Conservation (phyloP, 495 filamentous ascomycete genomes). For the Neurospora hispaniola region DNA sequence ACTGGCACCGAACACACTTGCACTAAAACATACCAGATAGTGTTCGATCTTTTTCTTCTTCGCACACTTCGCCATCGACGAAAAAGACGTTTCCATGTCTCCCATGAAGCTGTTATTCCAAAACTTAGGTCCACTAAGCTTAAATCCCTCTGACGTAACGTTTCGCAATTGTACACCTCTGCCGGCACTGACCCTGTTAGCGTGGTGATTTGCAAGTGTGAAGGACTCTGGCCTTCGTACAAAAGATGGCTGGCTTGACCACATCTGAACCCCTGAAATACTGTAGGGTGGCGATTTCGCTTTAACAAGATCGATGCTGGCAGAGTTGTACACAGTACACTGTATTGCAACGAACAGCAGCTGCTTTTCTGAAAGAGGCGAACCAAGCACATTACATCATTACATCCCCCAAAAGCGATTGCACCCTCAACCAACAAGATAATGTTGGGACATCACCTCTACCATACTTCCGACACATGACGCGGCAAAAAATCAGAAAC, state of each 20-base stretch:
- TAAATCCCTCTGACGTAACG: slow-evolving; percentile 15
- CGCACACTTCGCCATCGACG: background rate
- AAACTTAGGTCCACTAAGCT: background rate
- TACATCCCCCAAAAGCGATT: background rate
- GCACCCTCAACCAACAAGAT: background rate
- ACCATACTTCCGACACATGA: background rate
- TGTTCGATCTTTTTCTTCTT: too few species aligned
- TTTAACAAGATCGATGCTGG: too few species aligned
- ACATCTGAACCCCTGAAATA: too few species aligned
- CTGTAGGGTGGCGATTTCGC: too few species aligned
- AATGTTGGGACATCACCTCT: background rate
- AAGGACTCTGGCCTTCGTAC: too few species aligned
- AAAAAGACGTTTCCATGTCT: slow-evolving; percentile 28
- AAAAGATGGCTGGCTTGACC: too few species aligned
- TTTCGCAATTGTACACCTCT: slow-evolving; percentile 12
- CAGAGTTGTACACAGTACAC: too few species aligned
- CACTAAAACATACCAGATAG: too few species aligned
- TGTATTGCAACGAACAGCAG: background rate
- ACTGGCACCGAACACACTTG: slow-evolving; percentile 17
- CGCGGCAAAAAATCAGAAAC: background rate
- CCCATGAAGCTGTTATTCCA: slow-evolving; percentile 26
- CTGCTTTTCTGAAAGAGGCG: background rate
- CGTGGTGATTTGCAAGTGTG: too few species aligned
- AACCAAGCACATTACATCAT: background rate
- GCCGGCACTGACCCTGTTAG: too few species aligned